Evolutionary conservation across 768 basidiomycete genomes (phyloP), one percentile per base, ranked within the genome.

Genomic region (Lactarius sp.): DNA sequence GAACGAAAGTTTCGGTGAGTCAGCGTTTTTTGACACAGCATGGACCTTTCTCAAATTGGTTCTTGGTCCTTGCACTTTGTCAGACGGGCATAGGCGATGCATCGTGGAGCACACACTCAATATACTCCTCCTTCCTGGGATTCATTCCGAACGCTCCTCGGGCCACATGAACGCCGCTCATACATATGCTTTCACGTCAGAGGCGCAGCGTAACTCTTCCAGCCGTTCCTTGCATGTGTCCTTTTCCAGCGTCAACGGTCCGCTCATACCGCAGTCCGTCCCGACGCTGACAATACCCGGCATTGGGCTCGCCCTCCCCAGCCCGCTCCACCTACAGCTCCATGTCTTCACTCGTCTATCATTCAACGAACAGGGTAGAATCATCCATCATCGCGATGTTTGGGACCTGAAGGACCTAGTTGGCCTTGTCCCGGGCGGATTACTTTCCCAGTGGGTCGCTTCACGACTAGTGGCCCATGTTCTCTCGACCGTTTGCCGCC

Each of bases 71-170:
- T 27, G 27, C 41, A 10, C 31, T 33, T 34, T 39, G 59, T 27
- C 61, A 92, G 90, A 91, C 72, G 88, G 89, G 20, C 84, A 87
- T 70, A 81, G 83, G 60, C 86, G 83, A 73, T 82, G 82, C 47
- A 85, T 91, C 31, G 84, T 92, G 52, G 87, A 91, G 70, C 91
- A 92, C 72, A 90, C 87, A 1, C 79, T 92, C 61, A 85, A 93
- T 72, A 76, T 92, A 46, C 78, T 91, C 58, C 75, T 92, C 64
- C 80, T 92, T 55, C 91, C 92, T 1, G 86, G 85, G 62, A 77
- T 88, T 71, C 86, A 88, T 62, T 60, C 74, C 75, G 10, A 58
- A 34, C 70, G 60, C 70, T 53, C 47, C 64, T 56, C 54, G 46
- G 68, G 62, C 66, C 70, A 66, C 64, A 62, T 68, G 69, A 68